Base-by-base conservation (phyloP, 306 rosid species). In the Morella rubra region DNA sequence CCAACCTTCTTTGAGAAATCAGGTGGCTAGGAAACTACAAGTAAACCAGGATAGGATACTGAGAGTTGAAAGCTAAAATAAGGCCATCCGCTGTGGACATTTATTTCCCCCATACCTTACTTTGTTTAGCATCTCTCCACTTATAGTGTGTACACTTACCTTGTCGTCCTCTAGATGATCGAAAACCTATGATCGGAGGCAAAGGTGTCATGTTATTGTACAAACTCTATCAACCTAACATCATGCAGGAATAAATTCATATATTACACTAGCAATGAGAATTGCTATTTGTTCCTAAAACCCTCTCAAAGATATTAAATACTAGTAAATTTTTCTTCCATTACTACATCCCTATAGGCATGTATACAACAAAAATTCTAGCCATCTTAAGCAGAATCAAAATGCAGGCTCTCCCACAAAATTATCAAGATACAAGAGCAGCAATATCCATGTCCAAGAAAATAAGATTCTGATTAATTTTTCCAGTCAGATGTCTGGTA, bases 321-420 rank as follows among this genome's bases (percentile, higher is more conserved):
- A 37, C 75, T 2, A 18, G 70, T 50, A 75, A 49, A 46, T 40
- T 49, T 42, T 65, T 59, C 44, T 59, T 20, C 53, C 72, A 71
- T 58, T 50, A 66, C 73, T 42, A 27, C 56, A 62, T 76, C 41
- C 8, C 73, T 69, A 75, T 73, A 68, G 73, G 61, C 46, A 68
- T 71, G 69, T 59, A 46, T 74, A 80, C 90, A 88, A 74, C 62
- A 72, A 79, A 72, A 79, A 86, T 69, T 69, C 58, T 61, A 74
- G 74, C 46, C 70, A 86, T 44, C 59, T 72, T 61, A 58, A 45
- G 41, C 53, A 78, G 45, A 50, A 46, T 54, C 6, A 65, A 32
- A 41, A 47, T 18, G 70, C 20, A 41, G 46, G 13, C 22, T 65
- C 24, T 18, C 67, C 70, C 59, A 71, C 73, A 73, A 58, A 71